Percentiles rank a stretch among this genome's conserved stretches.
Evolutionary conservation across 2,329 filamentous ascomycete species (phyloP).

Genomic region (Pestalotiopsis fici): DNA sequence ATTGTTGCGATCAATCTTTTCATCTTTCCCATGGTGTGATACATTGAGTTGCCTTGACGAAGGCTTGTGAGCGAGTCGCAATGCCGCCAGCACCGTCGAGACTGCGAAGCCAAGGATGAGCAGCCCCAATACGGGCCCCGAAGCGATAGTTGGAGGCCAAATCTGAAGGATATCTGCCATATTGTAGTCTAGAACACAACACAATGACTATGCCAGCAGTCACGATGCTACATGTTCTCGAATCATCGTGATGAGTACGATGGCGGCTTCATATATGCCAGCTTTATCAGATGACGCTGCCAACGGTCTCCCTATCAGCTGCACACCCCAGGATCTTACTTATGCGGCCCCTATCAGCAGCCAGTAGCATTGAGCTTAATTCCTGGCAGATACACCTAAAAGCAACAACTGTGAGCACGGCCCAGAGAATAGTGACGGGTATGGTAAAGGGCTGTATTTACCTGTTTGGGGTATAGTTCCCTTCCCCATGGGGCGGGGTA

Average conservation of each 20-base stretch:
- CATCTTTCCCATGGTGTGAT: background rate
- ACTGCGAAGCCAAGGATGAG: background rate
- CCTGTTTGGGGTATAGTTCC: background rate
- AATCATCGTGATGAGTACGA: background rate
- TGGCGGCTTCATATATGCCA: background rate
- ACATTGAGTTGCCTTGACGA: background rate
- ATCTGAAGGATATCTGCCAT: background rate
- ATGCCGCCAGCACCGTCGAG: background rate
- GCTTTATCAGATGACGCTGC: background rate
- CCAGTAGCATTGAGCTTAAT: background rate
- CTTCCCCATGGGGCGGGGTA: background rate
- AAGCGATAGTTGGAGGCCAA: background rate
- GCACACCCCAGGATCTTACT: too few species aligned
- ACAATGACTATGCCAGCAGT: background rate
- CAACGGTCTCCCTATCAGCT: background rate
- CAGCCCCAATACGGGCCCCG: background rate
- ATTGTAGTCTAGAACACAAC: background rate
- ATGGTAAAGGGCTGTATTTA: background rate
- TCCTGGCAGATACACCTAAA: background rate
- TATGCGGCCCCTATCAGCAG: background rate
- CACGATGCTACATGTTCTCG: background rate
- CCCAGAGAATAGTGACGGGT: background rate
- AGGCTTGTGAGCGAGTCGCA: background rate
- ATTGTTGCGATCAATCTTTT: conserved; percentile 5
- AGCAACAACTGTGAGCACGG: background rate